phyloP scores from a whole-genome alignment of 768 basidiomycete genomes.

The Trametes sanguinea region DNA sequence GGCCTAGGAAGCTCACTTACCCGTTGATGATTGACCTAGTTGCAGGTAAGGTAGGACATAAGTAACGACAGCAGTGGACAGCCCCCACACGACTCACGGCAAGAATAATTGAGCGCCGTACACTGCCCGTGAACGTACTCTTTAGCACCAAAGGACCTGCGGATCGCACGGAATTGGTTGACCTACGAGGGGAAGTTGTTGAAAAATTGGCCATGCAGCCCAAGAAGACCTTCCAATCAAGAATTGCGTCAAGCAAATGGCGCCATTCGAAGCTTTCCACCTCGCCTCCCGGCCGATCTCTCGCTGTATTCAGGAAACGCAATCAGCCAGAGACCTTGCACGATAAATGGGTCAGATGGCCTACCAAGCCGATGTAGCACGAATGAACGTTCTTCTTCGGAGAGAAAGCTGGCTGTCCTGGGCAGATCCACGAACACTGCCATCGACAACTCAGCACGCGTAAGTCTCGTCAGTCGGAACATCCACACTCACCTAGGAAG shows the following conservation, averaged over 20 bases:
- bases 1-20: slow-evolving; percentile 32
- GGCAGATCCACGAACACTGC: slow-evolving; percentile 65
- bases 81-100: slow-evolving; percentile 46
- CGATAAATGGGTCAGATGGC: slow-evolving; percentile 13
- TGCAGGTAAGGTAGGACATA: background rate
- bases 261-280: slow-evolving; percentile 57
- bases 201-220: slow-evolving; percentile 60
- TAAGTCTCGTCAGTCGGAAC: background rate
- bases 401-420: slow-evolving; percentile 56
- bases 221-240: slow-evolving; percentile 69
- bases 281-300: slow-evolving; percentile 56
- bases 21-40: slow-evolving; percentile 59
- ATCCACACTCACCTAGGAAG: slow-evolving; percentile 49
- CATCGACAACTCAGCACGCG: no score
- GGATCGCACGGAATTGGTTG: background rate
- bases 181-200: slow-evolving; percentile 57
- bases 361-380: slow-evolving; percentile 58
- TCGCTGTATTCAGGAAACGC: slow-evolving; percentile 31
- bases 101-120: slow-evolving; percentile 71
- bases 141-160: background rate
- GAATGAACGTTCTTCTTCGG: slow-evolving; percentile 56
- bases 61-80: background rate
- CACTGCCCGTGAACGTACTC: slow-evolving; percentile 37
- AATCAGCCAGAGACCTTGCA: background rate
- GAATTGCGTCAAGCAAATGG: slow-evolving; percentile 54